Evolutionary conservation across 139 green algal species (phyloP).

Genomic region (Picochlorum sp.): DNA sequence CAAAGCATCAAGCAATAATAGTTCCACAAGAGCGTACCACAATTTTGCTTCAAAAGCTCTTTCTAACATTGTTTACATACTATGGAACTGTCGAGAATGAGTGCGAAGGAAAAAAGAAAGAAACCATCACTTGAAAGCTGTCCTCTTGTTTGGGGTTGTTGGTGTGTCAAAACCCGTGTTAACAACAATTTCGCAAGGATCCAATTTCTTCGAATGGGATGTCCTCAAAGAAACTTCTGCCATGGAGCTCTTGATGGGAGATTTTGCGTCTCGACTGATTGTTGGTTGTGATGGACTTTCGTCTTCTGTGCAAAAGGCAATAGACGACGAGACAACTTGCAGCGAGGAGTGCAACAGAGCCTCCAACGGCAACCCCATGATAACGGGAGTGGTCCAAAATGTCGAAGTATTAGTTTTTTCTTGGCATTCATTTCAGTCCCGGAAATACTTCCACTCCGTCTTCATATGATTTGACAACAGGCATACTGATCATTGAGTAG

Average conservation of each 20-base stretch:
- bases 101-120: not conserved
- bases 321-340: not conserved
- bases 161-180: conserved; percentile 1
- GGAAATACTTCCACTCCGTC: not conserved
- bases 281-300: not conserved
- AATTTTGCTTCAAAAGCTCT: too few species aligned
- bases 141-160: not conserved
- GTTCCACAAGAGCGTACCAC: too few species aligned
- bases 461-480: not conserved
- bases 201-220: not conserved
- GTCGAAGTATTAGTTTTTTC: not conserved
- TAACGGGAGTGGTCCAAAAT: conserved; percentile 2
- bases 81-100: not conserved
- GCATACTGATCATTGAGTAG: not conserved
- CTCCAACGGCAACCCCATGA: conserved; percentile 6
- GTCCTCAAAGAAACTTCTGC: not conserved
- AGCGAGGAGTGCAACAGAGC: not conserved
- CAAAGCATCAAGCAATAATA: too few species aligned
- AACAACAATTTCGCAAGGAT: conserved; percentile 1
- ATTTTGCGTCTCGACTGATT: not conserved
- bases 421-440: not conserved
- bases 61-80: too few species aligned
- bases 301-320: not conserved
- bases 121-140: not conserved
- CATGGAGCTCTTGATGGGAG: not conserved